Evolutionary conservation across 306 rosid species (phyloP).

Genomic region (Acacia crassicarpa): DNA sequence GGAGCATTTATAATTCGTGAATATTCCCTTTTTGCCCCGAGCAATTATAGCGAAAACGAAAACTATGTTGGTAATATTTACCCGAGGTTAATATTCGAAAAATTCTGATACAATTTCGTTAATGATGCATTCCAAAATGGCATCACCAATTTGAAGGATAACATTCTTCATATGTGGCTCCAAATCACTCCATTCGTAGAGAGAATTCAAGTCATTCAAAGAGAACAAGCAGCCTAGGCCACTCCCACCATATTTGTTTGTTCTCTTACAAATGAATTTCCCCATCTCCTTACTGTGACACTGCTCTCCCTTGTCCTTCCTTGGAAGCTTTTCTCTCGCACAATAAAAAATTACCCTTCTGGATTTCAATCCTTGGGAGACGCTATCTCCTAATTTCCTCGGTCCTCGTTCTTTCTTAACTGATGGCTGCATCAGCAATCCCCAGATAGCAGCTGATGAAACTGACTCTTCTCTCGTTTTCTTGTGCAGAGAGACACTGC

Average conservation of each 20-base stretch:
- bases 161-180: conserved; percentile 34
- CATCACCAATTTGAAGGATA: conserved; percentile 37
- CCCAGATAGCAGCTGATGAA: conserved; percentile 51
- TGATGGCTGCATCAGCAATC: conserved; percentile 36
- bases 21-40: neutral
- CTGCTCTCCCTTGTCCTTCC: conserved; percentile 17
- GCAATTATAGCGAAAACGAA: neutral
- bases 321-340: conserved; percentile 53
- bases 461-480: conserved; percentile 39
- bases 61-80: neutral
- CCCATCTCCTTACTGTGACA: conserved; percentile 11
- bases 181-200: conserved; percentile 41
- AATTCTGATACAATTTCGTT: conserved; percentile 37
- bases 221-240: conserved; percentile 18
- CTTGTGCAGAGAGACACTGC: conserved; percentile 28
- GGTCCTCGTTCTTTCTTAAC: conserved; percentile 28
- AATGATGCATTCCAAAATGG: conserved; percentile 41
- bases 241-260: conserved; percentile 18
- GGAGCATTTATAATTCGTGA: neutral
- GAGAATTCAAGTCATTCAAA: conserved; percentile 33
- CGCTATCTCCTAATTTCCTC: conserved; percentile 34
- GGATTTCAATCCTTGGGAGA: conserved; percentile 46
- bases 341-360: conserved; percentile 55
- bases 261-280: conserved; percentile 40
- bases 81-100: neutral